These are phyloP conservation scores for Lactuca saligna DNA, from an alignment of 129 eudicot species.

Conservation along the genomic window DNA sequence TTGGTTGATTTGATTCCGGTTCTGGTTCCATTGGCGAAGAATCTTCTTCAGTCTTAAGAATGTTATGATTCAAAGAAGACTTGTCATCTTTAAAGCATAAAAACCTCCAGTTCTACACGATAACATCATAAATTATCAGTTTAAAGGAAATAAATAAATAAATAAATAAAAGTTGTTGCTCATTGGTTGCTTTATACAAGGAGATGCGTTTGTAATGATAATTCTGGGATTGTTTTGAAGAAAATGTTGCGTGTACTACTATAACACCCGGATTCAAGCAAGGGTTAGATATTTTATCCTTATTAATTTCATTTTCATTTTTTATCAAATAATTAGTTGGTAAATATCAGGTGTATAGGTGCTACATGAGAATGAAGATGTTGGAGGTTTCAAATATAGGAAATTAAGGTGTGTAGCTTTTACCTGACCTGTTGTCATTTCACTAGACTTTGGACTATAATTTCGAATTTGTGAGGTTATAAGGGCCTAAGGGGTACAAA, in stretches of 20 bases:
- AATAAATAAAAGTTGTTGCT: not conserved
- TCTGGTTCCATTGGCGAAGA: slow-evolving; percentile 33
- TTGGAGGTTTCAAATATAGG: no score
- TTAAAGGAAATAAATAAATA: no score
- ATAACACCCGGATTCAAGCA: not conserved
- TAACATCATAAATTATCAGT: slow-evolving; percentile 2
- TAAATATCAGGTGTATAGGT: no score
- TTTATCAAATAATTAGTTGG: no score
- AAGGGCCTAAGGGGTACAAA: not conserved
- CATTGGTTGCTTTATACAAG: not conserved
- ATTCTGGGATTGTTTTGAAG: not conserved
- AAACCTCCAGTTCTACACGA: slow-evolving; percentile 47
- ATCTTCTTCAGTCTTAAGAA: slow-evolving; percentile 28
- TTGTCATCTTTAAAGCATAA: slow-evolving; percentile 49
- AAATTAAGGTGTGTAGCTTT: no score
- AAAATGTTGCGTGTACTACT: no score
- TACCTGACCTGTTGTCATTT: not conserved
- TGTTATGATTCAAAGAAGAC: slow-evolving; percentile 25
- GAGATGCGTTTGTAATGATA: no score
- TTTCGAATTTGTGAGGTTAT: not conserved
- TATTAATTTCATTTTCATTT: no score
- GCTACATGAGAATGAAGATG: no score
- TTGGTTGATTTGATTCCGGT: slow-evolving; percentile 28
- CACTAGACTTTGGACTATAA: not conserved
- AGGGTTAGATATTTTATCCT: not conserved